Percentiles rank a stretch among this genome's conserved stretches.
Evolutionary conservation across 352 stramenopile species (phyloP).

Genomic region (Peronospora belbahrii): DNA sequence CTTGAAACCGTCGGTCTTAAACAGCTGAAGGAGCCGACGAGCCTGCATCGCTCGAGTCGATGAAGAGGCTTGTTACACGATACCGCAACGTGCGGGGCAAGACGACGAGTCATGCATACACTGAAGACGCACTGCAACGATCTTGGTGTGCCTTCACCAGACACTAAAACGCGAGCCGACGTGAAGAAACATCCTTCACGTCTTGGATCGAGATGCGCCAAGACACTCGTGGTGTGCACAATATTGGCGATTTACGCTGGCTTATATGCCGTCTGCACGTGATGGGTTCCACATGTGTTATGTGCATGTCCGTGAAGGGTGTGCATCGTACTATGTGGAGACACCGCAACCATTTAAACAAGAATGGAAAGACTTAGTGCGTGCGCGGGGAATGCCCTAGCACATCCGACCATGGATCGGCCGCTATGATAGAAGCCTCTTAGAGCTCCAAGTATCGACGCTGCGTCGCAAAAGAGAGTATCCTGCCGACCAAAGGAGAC

Average conservation of each 20-base stretch:
- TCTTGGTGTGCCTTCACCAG: too few species aligned
- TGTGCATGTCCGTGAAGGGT: neutral
- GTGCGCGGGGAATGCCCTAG: neutral
- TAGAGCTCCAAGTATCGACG: neutral
- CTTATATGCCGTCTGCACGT: neutral
- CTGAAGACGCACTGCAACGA: too few species aligned
- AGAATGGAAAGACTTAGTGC: neutral
- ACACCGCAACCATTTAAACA: neutral
- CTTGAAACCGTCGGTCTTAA: too few species aligned
- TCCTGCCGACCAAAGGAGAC: neutral
- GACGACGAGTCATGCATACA: too few species aligned
- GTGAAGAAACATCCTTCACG: too few species aligned
- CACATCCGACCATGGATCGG: neutral
- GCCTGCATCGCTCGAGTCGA: too few species aligned
- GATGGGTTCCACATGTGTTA: neutral
- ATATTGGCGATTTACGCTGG: neutral
- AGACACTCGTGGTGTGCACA: neutral
- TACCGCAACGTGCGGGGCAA: too few species aligned
- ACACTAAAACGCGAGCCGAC: too few species aligned
- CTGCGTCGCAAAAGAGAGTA: neutral
- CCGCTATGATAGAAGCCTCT: neutral
- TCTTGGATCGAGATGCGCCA: neutral
- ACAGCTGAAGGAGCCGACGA: too few species aligned
- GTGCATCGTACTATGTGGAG: neutral
- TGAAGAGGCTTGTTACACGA: too few species aligned